Evolutionary conservation across 306 rosid genomes (phyloP).

Genomic region (Prunus fruticosa): DNA sequence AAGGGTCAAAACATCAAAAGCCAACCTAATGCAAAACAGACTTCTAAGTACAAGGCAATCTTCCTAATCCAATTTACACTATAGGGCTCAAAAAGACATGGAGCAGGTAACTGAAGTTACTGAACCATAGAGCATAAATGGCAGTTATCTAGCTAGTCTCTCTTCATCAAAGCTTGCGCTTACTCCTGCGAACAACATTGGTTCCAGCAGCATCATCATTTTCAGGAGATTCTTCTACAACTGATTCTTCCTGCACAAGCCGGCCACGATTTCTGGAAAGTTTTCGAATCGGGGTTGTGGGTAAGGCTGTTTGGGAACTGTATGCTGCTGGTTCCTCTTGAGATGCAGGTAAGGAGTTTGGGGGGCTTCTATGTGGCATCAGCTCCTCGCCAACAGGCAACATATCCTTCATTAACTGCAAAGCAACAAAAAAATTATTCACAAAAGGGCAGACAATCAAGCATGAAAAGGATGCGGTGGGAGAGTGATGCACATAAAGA

Average conservation of each 20-base stretch:
- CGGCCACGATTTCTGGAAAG: constrained; percentile 58
- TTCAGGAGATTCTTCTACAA: constrained; percentile 58
- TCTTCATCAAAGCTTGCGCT: constrained; percentile 37
- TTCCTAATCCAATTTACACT: neutral
- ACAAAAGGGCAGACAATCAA: neutral
- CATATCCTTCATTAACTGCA: constrained; percentile 41
- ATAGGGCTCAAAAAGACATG: neutral
- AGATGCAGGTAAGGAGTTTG: constrained; percentile 12
- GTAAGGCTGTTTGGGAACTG: constrained; percentile 26
- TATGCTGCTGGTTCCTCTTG: constrained; percentile 19
- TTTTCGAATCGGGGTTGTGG: constrained; percentile 61
- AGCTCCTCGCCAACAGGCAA: constrained; percentile 68
- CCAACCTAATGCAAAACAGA: neutral
- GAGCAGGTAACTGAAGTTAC: constrained; percentile 4
- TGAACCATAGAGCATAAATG: neutral
- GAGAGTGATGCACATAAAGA: neutral
- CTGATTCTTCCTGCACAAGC: constrained; percentile 46
- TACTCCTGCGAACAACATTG: constrained; percentile 45
- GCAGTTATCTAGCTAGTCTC: neutral
- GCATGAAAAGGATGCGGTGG: neutral
- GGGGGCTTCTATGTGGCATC: constrained; percentile 54
- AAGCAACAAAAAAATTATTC: neutral
- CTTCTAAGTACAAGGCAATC: neutral
- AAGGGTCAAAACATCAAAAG: neutral
- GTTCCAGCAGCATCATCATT: constrained; percentile 24